Conservation (phyloP, 306 rosid species). For the Quercus mongolica region DNA sequence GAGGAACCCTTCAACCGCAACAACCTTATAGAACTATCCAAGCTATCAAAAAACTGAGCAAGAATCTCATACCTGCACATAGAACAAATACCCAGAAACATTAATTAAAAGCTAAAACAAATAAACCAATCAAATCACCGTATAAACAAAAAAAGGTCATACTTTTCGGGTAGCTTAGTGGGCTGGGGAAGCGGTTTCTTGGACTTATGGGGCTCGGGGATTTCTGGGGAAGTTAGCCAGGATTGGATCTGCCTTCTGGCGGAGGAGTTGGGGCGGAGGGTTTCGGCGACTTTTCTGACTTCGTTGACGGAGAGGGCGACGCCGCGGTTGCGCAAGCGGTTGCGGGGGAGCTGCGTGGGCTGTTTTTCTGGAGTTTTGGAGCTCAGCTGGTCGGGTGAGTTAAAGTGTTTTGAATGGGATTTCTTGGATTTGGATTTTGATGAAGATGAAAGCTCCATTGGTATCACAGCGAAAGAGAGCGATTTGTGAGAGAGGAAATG, state of each 20-base stretch:
- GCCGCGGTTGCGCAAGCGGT: constrained; percentile 42
- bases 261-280: constrained; percentile 20
- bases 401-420: constrained; percentile 24
- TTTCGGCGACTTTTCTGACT: constrained; percentile 42
- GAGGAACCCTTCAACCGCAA: too few relatives aligned
- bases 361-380: constrained; percentile 68
- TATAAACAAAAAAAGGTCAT: neutral
- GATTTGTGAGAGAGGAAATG: neutral
- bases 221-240: constrained; percentile 2
- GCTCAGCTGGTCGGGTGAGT: constrained; percentile 6
- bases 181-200: neutral
- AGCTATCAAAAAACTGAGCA: too few relatives aligned
- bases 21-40: too few relatives aligned
- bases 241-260: constrained; percentile 39
- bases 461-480: neutral
- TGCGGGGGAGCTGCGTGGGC: constrained; percentile 21
- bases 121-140: neutral
- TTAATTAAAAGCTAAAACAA: neutral
- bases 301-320: constrained; percentile 45
- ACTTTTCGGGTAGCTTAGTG: constrained; percentile 54
- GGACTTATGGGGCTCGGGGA: constrained; percentile 4
- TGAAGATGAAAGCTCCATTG: constrained; percentile 44
- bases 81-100: neutral
- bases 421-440: constrained; percentile 43
- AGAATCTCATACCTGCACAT: constrained; percentile 52